Evolutionary conservation across 768 basidiomycete species (phyloP).

Genomic region (Gelatoporia subvermispora): DNA sequence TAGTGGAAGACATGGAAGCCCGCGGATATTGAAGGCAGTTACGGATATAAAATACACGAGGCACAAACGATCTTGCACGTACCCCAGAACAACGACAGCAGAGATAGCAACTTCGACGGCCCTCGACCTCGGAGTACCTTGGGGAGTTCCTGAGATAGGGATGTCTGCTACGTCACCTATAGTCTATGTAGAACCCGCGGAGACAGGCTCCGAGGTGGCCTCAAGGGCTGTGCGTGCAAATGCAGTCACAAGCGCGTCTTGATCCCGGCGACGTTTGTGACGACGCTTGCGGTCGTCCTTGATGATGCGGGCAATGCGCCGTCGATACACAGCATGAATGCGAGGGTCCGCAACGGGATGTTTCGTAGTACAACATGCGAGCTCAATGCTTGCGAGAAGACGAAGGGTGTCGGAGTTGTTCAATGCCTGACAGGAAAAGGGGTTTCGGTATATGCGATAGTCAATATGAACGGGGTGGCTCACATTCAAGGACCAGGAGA

Average conservation of each 20-base stretch:
- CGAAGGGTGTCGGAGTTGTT: conserved; percentile 82
- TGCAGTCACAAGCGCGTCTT: conserved; percentile 76
- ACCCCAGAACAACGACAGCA: too few relatives aligned
- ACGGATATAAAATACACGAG: too few relatives aligned
- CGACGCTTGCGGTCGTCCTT: conserved; percentile 79
- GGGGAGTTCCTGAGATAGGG: too few relatives aligned
- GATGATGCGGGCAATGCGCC: conserved; percentile 75
- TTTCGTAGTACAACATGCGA: conserved; percentile 77
- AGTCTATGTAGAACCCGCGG: too few relatives aligned
- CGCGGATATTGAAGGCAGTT: too few relatives aligned
- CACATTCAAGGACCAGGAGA: conserved; percentile 86
- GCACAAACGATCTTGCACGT: too few relatives aligned
- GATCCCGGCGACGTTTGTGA: conserved; percentile 79
- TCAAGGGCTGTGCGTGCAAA: conserved; percentile 54
- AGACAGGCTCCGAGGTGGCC: conserved; percentile 3
- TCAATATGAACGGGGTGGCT: conserved; percentile 17
- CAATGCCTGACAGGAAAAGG: conserved; percentile 47
- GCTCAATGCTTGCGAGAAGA: conserved; percentile 77
- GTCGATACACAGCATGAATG: conserved; percentile 55
- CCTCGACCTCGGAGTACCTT: too few relatives aligned
- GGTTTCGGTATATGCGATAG: not conserved
- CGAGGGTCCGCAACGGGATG: conserved; percentile 66
- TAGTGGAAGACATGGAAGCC: too few relatives aligned
- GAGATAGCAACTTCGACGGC: too few relatives aligned
- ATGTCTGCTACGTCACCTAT: too few relatives aligned